Evolutionary conservation across 257 asterid species (phyloP).

Genomic region (Petunia axillaris): DNA sequence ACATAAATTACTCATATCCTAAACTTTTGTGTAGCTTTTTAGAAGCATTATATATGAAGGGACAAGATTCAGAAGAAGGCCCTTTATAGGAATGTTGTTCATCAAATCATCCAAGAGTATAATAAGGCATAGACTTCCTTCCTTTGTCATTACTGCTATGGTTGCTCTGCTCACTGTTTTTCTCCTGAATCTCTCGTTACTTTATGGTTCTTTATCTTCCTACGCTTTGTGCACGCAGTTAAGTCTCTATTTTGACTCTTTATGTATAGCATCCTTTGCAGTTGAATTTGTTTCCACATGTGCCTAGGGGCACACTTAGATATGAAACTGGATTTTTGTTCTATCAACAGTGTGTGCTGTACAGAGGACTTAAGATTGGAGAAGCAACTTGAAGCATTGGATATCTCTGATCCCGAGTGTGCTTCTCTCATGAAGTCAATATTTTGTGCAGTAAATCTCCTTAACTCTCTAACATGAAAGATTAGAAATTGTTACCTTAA

Average conservation of each 20-base stretch:
- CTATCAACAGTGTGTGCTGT: slow-evolving; percentile 73
- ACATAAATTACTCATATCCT: neutral
- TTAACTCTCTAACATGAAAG: neutral
- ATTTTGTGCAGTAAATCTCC: slow-evolving; percentile 61
- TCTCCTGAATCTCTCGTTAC: neutral
- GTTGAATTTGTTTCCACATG: slow-evolving; percentile 3
- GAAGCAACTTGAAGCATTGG: slow-evolving; percentile 57
- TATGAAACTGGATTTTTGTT: slow-evolving; percentile 53
- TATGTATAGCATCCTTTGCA: slow-evolving; percentile 17
- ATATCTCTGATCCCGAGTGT: slow-evolving; percentile 59
- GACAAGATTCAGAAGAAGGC: slow-evolving; percentile 8
- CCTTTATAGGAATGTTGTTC: slow-evolving; percentile 2
- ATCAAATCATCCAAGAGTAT: neutral
- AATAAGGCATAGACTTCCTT: neutral
- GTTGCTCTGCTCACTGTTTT: neutral
- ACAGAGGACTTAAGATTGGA: slow-evolving; percentile 51
- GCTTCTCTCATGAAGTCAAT: slow-evolving; percentile 73
- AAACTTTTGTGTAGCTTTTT: neutral
- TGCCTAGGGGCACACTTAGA: slow-evolving; percentile 58
- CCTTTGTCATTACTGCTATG: neutral
- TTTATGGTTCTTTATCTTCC: neutral
- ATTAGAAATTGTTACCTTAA: neutral
- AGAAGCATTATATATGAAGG: neutral
- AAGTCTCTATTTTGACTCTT: slow-evolving; percentile 39
- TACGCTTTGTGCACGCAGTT: slow-evolving; percentile 57